Conservation (phyloP, 352 stramenopile species). For the Pythium grandisporangium region DNA sequence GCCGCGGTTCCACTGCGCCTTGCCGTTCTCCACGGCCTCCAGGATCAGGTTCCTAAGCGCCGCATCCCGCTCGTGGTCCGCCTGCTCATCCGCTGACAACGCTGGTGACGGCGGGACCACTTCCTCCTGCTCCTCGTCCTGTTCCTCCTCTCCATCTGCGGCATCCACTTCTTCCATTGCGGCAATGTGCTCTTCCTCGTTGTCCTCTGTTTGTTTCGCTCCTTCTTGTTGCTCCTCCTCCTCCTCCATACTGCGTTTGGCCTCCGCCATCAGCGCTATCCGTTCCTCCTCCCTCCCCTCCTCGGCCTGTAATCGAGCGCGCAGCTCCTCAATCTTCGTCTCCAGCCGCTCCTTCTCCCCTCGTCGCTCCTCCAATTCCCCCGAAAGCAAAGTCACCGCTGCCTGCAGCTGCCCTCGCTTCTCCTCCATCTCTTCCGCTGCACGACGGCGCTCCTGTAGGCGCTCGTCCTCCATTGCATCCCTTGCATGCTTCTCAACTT, state of each 20-base stretch:
- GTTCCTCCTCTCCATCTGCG: slow-evolving; percentile 11
- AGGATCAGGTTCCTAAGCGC: slow-evolving; percentile 33
- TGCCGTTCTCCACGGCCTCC: slow-evolving; percentile 46
- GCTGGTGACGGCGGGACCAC: background rate
- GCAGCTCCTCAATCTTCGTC: slow-evolving; percentile 54
- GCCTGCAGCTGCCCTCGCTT: slow-evolving; percentile 10
- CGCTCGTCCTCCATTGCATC: slow-evolving; percentile 6
- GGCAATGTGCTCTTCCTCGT: slow-evolving; percentile 18
- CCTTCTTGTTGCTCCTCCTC: background rate
- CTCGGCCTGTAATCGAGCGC: slow-evolving; percentile 39
- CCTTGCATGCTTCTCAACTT: slow-evolving; percentile 7
- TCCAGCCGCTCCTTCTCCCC: slow-evolving; percentile 44
- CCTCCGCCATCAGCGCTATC: background rate
- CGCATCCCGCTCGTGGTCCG: slow-evolving; percentile 32
- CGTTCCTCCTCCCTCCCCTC: slow-evolving; percentile 21
- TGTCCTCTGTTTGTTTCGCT: slow-evolving; percentile 7
- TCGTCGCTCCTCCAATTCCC: slow-evolving; percentile 25
- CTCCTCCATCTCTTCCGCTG: slow-evolving; percentile 8
- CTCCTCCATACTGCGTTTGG: background rate
- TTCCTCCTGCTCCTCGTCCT: slow-evolving; percentile 3
- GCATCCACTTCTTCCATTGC: background rate
- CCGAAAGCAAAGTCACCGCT: slow-evolving; percentile 17
- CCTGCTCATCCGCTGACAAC: slow-evolving; percentile 12
- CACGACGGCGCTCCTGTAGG: no score
- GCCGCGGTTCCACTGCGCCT: slow-evolving; percentile 63